phyloP scores from a whole-genome alignment of 345 rosid genomes.

The Salix udensis region DNA sequence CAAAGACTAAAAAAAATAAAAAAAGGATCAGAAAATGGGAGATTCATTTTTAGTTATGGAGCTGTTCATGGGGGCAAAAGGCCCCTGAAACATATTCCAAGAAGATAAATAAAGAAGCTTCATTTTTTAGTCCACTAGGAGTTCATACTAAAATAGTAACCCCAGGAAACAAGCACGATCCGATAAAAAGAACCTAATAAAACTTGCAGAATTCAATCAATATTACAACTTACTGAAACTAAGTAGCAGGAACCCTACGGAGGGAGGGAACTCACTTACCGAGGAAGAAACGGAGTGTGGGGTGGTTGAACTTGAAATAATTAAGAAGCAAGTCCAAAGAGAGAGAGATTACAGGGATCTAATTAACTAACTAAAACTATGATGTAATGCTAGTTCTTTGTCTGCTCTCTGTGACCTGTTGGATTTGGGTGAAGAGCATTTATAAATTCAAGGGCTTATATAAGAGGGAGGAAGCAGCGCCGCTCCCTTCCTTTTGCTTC shows the following conservation, averaged over 20 bases:
- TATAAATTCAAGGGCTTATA: not conserved
- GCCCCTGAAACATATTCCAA: too few relatives aligned
- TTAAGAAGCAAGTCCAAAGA: not conserved
- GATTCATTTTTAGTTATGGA: not conserved
- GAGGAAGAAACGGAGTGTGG: not conserved
- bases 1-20: not conserved
- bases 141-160: too few relatives aligned
- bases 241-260: not conserved
- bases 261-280: too few relatives aligned
- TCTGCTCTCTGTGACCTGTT: not conserved
- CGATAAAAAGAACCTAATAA: too few relatives aligned
- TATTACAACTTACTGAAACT: too few relatives aligned
- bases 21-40: not conserved
- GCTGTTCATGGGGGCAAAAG: not conserved
- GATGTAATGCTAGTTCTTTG: not conserved
- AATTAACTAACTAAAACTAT: too few relatives aligned
- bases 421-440: not conserved
- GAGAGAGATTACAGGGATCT: too few relatives aligned
- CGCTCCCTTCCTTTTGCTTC: not conserved
- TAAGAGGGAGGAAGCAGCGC: not conserved
- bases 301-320: not conserved
- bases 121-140: too few relatives aligned
- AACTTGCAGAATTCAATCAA: too few relatives aligned
- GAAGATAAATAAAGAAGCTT: too few relatives aligned
- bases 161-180: too few relatives aligned